A percentile compares a stretch with the other conserved stretches of the same genome.
Conservation (phyloP, 371 early-diverging fungal genomes). For the Apophysomyces sp. region DNA sequence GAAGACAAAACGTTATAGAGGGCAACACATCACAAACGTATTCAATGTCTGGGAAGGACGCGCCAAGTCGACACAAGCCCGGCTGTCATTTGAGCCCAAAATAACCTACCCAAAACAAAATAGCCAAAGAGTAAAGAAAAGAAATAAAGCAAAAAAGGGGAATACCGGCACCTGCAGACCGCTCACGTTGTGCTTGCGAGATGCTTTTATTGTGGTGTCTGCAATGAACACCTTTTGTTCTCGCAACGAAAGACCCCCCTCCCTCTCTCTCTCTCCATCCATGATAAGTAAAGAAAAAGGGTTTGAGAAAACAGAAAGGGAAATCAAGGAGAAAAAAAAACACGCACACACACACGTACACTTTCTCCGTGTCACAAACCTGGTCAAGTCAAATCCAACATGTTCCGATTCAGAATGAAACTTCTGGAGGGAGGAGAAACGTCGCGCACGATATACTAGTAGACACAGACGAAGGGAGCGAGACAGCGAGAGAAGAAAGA, state of each 20-base stretch:
- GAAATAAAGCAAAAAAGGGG: background rate
- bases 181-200: slow-evolving; percentile 2
- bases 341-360: background rate
- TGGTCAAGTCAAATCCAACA: background rate
- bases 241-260: background rate
- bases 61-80: background rate
- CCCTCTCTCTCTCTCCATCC: too few relatives aligned
- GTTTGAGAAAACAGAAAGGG: background rate
- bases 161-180: slow-evolving; percentile 1
- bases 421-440: background rate
- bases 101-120: background rate
- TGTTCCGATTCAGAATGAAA: background rate
- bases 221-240: background rate
- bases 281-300: background rate
- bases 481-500: background rate
- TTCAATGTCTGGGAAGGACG: background rate
- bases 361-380: background rate
- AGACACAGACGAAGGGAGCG: background rate
- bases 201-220: slow-evolving; percentile 1
- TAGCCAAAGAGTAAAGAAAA: background rate
- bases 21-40: background rate
- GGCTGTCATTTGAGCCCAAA: background rate
- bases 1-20: background rate
- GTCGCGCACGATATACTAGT: background rate
- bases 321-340: slow-evolving; percentile 4